Evolutionary conservation across 495 filamentous ascomycete species (phyloP).

Genomic region (Penicillium parvum): DNA sequence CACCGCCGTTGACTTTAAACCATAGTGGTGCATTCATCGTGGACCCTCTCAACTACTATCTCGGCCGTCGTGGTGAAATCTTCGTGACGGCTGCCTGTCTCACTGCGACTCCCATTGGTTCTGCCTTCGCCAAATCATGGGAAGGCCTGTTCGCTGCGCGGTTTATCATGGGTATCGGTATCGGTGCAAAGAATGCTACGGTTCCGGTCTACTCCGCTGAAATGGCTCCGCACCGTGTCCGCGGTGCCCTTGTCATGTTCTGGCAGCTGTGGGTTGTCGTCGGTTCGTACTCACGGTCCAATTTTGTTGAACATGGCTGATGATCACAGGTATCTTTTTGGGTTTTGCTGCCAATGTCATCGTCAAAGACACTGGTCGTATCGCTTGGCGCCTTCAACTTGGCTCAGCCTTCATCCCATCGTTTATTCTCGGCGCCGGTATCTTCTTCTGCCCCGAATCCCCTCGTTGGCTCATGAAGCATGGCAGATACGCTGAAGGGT

Average conservation of each 20-base stretch:
- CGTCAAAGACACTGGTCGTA: slow-evolving; percentile 49
- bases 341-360: slow-evolving; percentile 59
- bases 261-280: slow-evolving; percentile 52
- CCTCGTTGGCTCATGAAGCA: slow-evolving; percentile 67
- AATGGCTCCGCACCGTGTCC: slow-evolving; percentile 54
- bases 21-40: slow-evolving; percentile 47
- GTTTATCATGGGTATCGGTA: slow-evolving; percentile 57
- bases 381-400: slow-evolving; percentile 63
- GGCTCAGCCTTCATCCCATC: slow-evolving; percentile 66
- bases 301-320: slow-evolving; percentile 7
- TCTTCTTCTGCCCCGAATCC: slow-evolving; percentile 63
- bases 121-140: slow-evolving; percentile 51
- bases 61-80: slow-evolving; percentile 54
- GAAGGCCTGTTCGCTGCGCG: slow-evolving; percentile 50
- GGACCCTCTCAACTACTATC: slow-evolving; percentile 52
- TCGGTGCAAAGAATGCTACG: slow-evolving; percentile 57
- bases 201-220: slow-evolving; percentile 65
- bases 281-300: slow-evolving; percentile 3
- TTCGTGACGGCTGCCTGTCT: slow-evolving; percentile 53
- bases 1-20: too few species aligned
- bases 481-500: slow-evolving; percentile 45
- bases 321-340: slow-evolving; percentile 55
- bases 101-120: slow-evolving; percentile 47
- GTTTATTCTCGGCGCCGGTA: slow-evolving; percentile 53
- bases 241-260: slow-evolving; percentile 63